A percentile compares a stretch with the other conserved stretches of the same genome.
These are phyloP conservation scores for Lunularia cruciata DNA, from an alignment of 225 moss, liverwort and hornwort genomes.

Conservation along the genomic window DNA sequence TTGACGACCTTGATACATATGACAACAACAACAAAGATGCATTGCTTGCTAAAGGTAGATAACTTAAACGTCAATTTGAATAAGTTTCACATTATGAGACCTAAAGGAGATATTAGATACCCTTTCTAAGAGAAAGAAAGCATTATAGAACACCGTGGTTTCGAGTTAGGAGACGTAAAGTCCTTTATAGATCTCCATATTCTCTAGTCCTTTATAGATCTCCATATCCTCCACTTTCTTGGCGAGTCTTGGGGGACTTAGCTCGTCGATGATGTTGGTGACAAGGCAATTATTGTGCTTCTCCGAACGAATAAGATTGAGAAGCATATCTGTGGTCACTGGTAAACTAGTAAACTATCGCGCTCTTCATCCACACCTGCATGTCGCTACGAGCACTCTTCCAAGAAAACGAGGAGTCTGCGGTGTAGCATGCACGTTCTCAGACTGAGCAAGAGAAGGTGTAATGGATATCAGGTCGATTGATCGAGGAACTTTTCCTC, in stretches of 20 bases:
- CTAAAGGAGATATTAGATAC: too few species aligned
- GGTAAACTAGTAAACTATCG: background rate
- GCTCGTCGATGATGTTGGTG: conserved; percentile 5
- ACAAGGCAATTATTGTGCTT: background rate
- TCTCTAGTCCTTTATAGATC: too few species aligned
- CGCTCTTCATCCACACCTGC: background rate
- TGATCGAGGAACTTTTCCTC: background rate
- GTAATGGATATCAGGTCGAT: background rate
- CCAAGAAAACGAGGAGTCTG: background rate
- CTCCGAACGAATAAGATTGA: background rate
- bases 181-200: too few species aligned
- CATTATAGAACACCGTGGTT: conserved; percentile 25
- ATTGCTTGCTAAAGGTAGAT: too few species aligned
- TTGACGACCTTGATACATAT: too few species aligned
- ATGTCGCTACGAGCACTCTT: background rate
- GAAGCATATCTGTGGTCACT: background rate
- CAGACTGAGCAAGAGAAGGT: too few species aligned
- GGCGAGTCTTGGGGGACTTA: background rate
- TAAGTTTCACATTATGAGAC: too few species aligned
- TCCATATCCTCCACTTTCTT: background rate
- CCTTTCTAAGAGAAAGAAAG: conserved; percentile 55
- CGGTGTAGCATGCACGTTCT: background rate
- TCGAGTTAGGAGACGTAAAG: conserved; percentile 13
- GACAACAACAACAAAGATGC: too few species aligned
- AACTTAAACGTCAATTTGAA: too few species aligned